These are phyloP conservation scores for Pluteus cervinus DNA, from an alignment of 768 basidiomycete species.

Conservation along the genomic window DNA sequence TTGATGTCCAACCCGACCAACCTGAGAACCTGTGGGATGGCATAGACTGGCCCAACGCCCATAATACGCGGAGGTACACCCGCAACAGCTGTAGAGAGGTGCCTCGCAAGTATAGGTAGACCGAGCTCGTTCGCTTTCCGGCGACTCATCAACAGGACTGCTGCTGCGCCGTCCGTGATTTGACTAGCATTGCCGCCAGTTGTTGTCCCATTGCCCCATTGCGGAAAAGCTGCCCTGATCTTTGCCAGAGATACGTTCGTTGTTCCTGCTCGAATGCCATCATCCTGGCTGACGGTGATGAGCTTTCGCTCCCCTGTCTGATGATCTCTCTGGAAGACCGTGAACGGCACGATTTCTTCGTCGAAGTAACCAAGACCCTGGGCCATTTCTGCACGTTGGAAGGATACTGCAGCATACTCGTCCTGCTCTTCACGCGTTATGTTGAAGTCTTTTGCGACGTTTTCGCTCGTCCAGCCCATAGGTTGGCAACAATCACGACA, in stretches of 20 bases:
- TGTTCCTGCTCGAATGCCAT: slow-evolving; percentile 73
- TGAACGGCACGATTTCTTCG: slow-evolving; percentile 73
- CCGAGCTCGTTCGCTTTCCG: slow-evolving; percentile 73
- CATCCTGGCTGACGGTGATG: slow-evolving; percentile 62
- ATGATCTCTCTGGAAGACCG: slow-evolving; percentile 53
- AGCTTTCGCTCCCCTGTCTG: slow-evolving; percentile 44
- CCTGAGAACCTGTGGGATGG: slow-evolving; percentile 75
- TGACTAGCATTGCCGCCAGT: slow-evolving; percentile 88
- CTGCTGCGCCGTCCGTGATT: slow-evolving; percentile 80
- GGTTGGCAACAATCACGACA: slow-evolving; percentile 60
- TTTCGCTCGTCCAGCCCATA: slow-evolving; percentile 91
- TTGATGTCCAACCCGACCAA: slow-evolving; percentile 56
- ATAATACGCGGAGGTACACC: slow-evolving; percentile 79
- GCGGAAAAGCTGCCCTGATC: slow-evolving; percentile 73
- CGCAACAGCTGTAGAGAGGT: slow-evolving; percentile 64
- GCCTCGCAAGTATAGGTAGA: slow-evolving; percentile 69
- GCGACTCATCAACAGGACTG: slow-evolving; percentile 76
- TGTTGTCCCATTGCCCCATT: slow-evolving; percentile 69
- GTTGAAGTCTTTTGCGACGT: slow-evolving; percentile 70
- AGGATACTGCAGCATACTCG: slow-evolving; percentile 65
- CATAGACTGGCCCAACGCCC: slow-evolving; percentile 81
- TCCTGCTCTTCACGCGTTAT: slow-evolving; percentile 76
- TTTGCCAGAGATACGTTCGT: slow-evolving; percentile 59
- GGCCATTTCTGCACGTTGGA: slow-evolving; percentile 73
- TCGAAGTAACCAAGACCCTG: slow-evolving; percentile 60